Percentiles rank a stretch among this genome's conserved stretches.
Evolutionary conservation across 139 green algal genomes (phyloP).

Genomic region (Spirogloea muscicola): DNA sequence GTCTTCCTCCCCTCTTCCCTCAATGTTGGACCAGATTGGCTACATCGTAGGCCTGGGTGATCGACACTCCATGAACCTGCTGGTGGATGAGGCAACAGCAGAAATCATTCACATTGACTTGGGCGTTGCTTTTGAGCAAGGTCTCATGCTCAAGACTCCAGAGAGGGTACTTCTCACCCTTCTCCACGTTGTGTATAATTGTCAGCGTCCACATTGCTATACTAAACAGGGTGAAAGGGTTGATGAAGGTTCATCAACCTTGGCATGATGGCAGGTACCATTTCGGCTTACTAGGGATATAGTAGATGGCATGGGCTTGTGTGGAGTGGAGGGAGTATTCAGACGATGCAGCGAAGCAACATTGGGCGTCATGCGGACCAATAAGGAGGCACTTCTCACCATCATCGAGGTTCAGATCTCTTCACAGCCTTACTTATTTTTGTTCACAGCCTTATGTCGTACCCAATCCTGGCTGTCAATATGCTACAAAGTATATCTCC

Average conservation of each 20-base stretch:
- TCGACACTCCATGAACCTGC: slow-evolving; percentile 87
- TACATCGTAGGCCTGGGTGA: slow-evolving; percentile 91
- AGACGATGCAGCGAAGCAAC: slow-evolving; percentile 83
- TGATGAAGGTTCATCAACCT: not conserved
- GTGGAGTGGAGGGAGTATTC: slow-evolving; percentile 84
- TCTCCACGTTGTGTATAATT: not conserved
- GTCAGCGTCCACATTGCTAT: no score
- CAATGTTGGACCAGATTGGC: slow-evolving; percentile 45
- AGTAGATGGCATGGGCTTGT: slow-evolving; percentile 87
- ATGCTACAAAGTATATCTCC: no score
- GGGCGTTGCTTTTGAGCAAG: slow-evolving; percentile 95
- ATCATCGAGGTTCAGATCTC: slow-evolving; percentile 59
- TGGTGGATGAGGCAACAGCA: slow-evolving; percentile 74
- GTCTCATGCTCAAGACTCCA: slow-evolving; percentile 71
- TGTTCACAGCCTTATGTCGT: no score
- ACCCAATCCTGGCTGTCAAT: no score
- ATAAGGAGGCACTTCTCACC: slow-evolving; percentile 45
- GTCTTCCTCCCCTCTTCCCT: no score
- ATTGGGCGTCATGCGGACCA: slow-evolving; percentile 60
- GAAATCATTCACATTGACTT: slow-evolving; percentile 98
- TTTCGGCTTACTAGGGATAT: slow-evolving; percentile 92
- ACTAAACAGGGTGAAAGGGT: no score
- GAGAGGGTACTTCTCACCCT: slow-evolving; percentile 60
- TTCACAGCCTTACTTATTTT: no score
- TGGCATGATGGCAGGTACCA: slow-evolving; percentile 58